phyloP scores from a whole-genome alignment of 768 basidiomycete species.

The Suillus cothurnatus region DNA sequence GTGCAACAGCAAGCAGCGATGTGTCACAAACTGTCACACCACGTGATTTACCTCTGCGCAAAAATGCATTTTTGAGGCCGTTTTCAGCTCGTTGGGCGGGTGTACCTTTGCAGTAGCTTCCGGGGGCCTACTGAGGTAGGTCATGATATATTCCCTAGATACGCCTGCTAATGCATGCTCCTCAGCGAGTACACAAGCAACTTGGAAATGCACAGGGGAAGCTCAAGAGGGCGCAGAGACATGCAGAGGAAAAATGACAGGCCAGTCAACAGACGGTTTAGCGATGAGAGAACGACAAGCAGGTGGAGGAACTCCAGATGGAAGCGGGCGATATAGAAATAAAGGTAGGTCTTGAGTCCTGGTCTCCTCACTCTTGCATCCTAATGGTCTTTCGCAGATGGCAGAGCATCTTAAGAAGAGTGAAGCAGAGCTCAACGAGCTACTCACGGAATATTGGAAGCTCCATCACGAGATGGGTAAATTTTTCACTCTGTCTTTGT shows the following conservation, averaged over 20 bases:
- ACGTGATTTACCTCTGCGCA: too few species aligned
- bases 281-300: slow-evolving; percentile 75
- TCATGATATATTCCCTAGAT: neutral
- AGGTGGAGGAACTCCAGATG: slow-evolving; percentile 72
- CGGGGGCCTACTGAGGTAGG: slow-evolving; percentile 74
- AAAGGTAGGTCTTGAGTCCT: slow-evolving; percentile 45
- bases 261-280: slow-evolving; percentile 72
- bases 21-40: too few species aligned
- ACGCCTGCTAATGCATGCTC: slow-evolving; percentile 6
- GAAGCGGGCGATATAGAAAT: slow-evolving; percentile 70
- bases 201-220: slow-evolving; percentile 81
- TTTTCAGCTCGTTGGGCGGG: too few species aligned
- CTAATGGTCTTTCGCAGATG: slow-evolving; percentile 51
- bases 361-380: neutral
- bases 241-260: slow-evolving; percentile 77
- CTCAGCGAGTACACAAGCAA: slow-evolving; percentile 80
- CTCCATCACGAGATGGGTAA: slow-evolving; percentile 76
- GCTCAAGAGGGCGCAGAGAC: slow-evolving; percentile 74
- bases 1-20: too few species aligned
- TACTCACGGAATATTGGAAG: slow-evolving; percentile 84
- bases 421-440: slow-evolving; percentile 77
- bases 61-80: too few species aligned
- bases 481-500: slow-evolving; percentile 10
- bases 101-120: too few species aligned
- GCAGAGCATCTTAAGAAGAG: slow-evolving; percentile 72